Conservation (phyloP, 2,329 filamentous ascomycete genomes). For the Aspergillus oerlinghausenensis region DNA sequence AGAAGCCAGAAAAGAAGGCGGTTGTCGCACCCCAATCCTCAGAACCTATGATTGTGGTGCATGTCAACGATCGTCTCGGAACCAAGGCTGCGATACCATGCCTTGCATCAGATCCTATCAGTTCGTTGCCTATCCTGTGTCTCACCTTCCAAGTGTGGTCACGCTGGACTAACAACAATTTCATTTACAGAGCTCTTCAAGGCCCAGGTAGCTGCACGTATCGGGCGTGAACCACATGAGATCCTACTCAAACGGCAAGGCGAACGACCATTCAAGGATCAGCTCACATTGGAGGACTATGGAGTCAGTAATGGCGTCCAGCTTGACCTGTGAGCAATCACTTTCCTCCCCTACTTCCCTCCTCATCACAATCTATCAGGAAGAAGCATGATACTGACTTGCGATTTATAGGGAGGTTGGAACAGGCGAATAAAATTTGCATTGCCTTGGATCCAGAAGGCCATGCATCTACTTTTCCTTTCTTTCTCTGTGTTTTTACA, state of each 20-base stretch:
- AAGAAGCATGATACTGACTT: slow-evolving; percentile 19
- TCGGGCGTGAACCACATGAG: slow-evolving; percentile 84
- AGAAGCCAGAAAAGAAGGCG: slow-evolving; percentile 40
- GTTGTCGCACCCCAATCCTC: slow-evolving; percentile 36
- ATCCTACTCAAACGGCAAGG: slow-evolving; percentile 90
- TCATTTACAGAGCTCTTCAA: slow-evolving; percentile 64
- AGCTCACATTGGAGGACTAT: slow-evolving; percentile 83
- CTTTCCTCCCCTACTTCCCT: not conserved
- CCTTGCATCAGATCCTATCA: slow-evolving; percentile 75
- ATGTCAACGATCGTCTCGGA: slow-evolving; percentile 90
- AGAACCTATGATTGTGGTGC: slow-evolving; percentile 88
- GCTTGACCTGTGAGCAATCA: slow-evolving; percentile 41
- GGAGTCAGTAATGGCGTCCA: slow-evolving; percentile 85
- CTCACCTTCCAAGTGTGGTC: not conserved
- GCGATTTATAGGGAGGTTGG: slow-evolving; percentile 39
- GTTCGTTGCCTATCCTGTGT: slow-evolving; percentile 25
- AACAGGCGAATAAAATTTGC: slow-evolving; percentile 39
- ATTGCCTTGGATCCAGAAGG: not conserved
- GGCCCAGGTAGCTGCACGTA: slow-evolving; percentile 81
- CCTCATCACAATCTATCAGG: not conserved
- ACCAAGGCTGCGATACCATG: slow-evolving; percentile 95
- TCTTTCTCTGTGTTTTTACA: slow-evolving; percentile 1
- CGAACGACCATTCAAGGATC: slow-evolving; percentile 89
- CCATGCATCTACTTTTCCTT: not conserved
- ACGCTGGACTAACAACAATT: slow-evolving; percentile 2